Evolutionary conservation across 257 asterid species (phyloP), one percentile per base, ranked within the genome.

Genomic region (Jaltomata sinuosa): DNA sequence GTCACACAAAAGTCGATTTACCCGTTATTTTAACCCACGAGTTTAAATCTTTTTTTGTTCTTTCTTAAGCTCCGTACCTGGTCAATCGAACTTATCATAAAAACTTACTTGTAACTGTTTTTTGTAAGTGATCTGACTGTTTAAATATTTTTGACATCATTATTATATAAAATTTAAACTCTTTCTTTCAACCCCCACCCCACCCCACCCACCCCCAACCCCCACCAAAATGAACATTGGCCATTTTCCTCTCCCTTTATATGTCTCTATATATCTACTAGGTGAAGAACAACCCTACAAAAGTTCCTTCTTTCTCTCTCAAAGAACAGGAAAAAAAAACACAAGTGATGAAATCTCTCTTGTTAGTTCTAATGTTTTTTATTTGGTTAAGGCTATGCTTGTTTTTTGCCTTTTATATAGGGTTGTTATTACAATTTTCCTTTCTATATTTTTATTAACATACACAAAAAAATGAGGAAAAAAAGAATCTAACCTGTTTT

Each of bases 271-370:
- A 49, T 49, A 49, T 62, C 25, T 15, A 7, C 18, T 0, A 18
- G 61, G 72, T 49, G 84, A 76, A 49, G 62, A 47, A 34, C 50
- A 82, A 79, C 55, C 54, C 85, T 88, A 86, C 91, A 92, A 93
- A 90, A 86, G 89, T 87, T 80, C 87, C 89, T 69, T 21, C 86
- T 65, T 82, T 87, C 87, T 52, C 87, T 45, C 86, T 87, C 91
- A 21, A 83, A 80, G 52, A 59, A 74, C 27, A 79, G 19, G 22
- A 50, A 50, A 12, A 49, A 77, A 74, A 47, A 64, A 72, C 27
- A 36, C 27, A 69, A 52, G 69, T 34, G 69, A 52, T 32, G 34
- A 49, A 31, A 8, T 59, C 0, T 40, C 27, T 40, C 4, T 29
- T 64, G 27, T 32, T 40, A 11, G 16, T 81, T 81, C 65, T n/a